Conservation (phyloP, 352 stramenopile species). For the Stramenopiles sp. region DNA sequence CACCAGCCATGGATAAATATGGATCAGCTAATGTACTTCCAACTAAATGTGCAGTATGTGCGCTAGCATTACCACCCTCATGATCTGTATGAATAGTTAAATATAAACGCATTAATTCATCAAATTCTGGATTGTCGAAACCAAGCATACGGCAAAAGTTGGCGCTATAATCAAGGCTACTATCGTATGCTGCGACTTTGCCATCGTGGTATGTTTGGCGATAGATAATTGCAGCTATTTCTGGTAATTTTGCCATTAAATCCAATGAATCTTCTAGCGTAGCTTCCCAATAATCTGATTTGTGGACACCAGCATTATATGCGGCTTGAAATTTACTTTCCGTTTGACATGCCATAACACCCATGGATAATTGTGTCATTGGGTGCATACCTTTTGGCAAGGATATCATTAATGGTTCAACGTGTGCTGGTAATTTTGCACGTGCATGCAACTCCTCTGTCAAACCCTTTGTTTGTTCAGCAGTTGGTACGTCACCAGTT, state of each 20-base stretch:
- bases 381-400: conserved; percentile 92
- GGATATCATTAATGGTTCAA: conserved; percentile 75
- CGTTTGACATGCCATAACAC: conserved; percentile 61
- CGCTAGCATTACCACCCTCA: conserved; percentile 62
- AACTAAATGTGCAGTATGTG: conserved; percentile 93
- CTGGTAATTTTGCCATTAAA: conserved; percentile 84
- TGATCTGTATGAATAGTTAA: conserved; percentile 83
- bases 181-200: conserved; percentile 60
- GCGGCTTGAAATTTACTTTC: conserved; percentile 86
- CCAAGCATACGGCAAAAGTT: conserved; percentile 97
- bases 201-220: conserved; percentile 95
- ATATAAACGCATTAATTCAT: conserved; percentile 98
- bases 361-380: conserved; percentile 94
- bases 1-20: conserved; percentile 84
- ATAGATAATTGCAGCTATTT: conserved; percentile 95
- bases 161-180: conserved; percentile 87
- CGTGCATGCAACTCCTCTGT: conserved; percentile 83
- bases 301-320: conserved; percentile 86
- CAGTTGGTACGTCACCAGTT: conserved; percentile 87
- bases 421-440: conserved; percentile 77
- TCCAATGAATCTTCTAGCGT: conserved; percentile 94
- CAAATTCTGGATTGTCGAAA: conserved; percentile 81
- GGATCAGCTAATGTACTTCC: conserved; percentile 89
- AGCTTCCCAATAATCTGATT: conserved; percentile 92
- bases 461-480: conserved; percentile 76